Conservation (phyloP, 192 early-diverging fungal genomes). For the Spizellomyces sp. region DNA sequence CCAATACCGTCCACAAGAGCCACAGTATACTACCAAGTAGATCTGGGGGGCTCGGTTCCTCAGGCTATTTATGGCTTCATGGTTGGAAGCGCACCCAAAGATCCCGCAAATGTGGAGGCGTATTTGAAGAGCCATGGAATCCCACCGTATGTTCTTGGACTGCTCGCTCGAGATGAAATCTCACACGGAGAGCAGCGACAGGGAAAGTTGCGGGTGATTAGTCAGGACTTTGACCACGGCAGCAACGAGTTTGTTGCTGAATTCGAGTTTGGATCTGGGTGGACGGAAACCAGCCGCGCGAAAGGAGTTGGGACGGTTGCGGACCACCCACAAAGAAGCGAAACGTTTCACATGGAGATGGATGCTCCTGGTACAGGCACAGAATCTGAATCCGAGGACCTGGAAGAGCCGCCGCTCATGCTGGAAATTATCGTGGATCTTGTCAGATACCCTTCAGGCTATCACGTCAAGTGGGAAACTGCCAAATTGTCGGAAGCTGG, state of each 20-base stretch:
- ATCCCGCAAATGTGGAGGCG: conserved; percentile 23
- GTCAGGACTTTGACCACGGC: conserved; percentile 6
- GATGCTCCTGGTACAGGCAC: not conserved
- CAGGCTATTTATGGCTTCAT: conserved; percentile 15
- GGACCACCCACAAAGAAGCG: not conserved
- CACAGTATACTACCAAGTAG: conserved; percentile 24
- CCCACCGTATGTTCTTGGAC: conserved; percentile 10
- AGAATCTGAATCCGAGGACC: not conserved
- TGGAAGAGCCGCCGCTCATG: not conserved
- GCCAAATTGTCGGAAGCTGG: not conserved
- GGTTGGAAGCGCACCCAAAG: conserved; percentile 23
- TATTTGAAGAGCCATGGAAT: conserved; percentile 31
- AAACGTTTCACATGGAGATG: conserved; percentile 5
- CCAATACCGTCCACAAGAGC: conserved; percentile 33
- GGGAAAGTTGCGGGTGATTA: conserved; percentile 3
- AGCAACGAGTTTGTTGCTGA: conserved; percentile 7
- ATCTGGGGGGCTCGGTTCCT: conserved; percentile 23
- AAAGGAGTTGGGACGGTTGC: not conserved
- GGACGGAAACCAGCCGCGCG: not conserved
- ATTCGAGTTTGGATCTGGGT: not conserved
- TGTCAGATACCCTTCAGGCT: conserved; percentile 12
- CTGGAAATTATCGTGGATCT: conserved; percentile 27
- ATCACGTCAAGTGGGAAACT: conserved; percentile 16
- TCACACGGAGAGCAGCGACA: not conserved
- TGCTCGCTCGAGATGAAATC: not conserved